Evolutionary conservation across 208 protist genomes (phyloP).

Genomic region (Trypanosoma melophagium): DNA sequence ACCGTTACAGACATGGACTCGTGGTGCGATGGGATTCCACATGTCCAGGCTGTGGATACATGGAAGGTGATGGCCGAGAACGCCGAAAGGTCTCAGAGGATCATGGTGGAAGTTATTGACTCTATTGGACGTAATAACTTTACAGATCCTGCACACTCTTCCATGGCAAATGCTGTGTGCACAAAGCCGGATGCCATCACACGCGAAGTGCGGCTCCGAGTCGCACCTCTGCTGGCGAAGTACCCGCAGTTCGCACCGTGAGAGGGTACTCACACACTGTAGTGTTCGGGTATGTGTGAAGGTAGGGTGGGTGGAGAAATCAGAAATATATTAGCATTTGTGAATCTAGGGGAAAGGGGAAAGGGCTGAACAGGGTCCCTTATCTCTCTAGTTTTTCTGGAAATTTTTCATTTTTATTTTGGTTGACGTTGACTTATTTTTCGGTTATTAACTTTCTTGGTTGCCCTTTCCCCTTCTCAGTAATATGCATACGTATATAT

Average conservation of each 20-base stretch:
- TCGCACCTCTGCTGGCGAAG: conserved; percentile 61
- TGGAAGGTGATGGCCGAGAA: conserved; percentile 59
- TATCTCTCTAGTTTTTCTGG: no score
- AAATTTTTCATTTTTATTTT: no score
- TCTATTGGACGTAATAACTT: conserved; percentile 32
- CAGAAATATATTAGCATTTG: not conserved
- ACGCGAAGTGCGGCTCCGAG: conserved; percentile 38
- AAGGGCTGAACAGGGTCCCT: no score
- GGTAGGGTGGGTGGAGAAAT: not conserved
- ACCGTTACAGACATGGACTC: conserved; percentile 95
- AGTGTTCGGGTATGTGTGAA: no score
- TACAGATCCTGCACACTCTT: conserved; percentile 58
- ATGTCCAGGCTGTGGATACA: conserved; percentile 68
- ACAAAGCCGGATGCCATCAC: conserved; percentile 47
- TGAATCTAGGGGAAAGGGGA: no score
- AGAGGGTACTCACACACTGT: no score
- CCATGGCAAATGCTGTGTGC: conserved; percentile 53
- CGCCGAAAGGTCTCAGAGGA: conserved; percentile 65
- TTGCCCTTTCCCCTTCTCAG: not conserved
- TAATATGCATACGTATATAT: conserved; percentile 1
- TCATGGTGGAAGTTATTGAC: conserved; percentile 47
- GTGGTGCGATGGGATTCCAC: conserved; percentile 77
- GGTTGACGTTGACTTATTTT: no score
- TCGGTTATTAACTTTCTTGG: no score
- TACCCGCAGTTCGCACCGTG: conserved; percentile 48